These are phyloP conservation scores for Aspergillus hancockii DNA, from an alignment of 495 filamentous ascomycete species.

Conservation along the genomic window DNA sequence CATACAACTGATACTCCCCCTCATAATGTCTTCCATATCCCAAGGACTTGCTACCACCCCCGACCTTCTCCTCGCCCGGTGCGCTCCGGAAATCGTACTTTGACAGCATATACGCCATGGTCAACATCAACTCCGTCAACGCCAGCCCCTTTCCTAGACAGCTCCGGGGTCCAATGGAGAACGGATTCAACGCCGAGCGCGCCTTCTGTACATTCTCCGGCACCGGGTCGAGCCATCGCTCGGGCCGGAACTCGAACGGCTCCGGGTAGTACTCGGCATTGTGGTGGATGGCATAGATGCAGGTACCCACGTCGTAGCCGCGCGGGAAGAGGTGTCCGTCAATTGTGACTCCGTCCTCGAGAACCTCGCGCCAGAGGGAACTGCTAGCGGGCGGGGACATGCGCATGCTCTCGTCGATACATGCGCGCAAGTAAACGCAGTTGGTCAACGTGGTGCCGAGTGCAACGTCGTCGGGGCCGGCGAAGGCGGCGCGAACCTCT, in stretches of 20 bases:
- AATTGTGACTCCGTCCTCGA: conserved; percentile 54
- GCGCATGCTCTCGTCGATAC: conserved; percentile 74
- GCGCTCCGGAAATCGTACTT: conserved; percentile 13
- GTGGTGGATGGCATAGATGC: conserved; percentile 58
- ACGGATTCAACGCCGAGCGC: conserved; percentile 56
- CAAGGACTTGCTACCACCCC: background rate
- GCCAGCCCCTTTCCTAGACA: conserved; percentile 64
- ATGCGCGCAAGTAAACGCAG: conserved; percentile 36
- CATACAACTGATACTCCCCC: background rate
- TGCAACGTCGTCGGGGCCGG: conserved; percentile 51
- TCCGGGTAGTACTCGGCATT: conserved; percentile 53
- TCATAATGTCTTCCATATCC: background rate
- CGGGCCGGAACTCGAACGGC: conserved; percentile 52
- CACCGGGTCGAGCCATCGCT: conserved; percentile 47
- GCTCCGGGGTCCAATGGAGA: conserved; percentile 54
- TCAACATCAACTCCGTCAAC: conserved; percentile 30
- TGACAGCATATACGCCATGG: conserved; percentile 9
- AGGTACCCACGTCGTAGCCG: conserved; percentile 54
- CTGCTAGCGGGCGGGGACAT: conserved; percentile 65
- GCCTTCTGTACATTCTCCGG: conserved; percentile 14
- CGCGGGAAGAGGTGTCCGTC: conserved; percentile 54
- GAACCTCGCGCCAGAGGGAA: conserved; percentile 56
- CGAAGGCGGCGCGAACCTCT: conserved; percentile 53
- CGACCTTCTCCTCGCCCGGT: conserved; percentile 6
- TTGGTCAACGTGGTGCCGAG: conserved; percentile 38